Evolutionary conservation across 2,329 filamentous ascomycete genomes (phyloP), one percentile per base, ranked within the genome.

Genomic region (Sclerotinia subarctica): DNA sequence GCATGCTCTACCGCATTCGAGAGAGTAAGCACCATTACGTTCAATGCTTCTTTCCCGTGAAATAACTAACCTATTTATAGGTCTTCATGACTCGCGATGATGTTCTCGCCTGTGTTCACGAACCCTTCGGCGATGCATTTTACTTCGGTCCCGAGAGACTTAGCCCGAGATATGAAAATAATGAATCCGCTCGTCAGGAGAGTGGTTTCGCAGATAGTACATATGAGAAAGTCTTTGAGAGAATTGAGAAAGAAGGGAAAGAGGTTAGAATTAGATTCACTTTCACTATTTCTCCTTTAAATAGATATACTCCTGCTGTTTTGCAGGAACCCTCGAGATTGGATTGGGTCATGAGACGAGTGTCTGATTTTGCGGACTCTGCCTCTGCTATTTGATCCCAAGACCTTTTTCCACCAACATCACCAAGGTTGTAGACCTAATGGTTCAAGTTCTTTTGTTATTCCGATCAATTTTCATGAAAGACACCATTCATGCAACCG

Each of bases 1-100:
- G 93, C 94, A 72, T 97, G 94, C 83, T 97, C 94, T 68, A 98
- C 95, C 60, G 95, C 95, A 42, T 99, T 98, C 82, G 95, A 99
- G 83, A 86, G 94, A 80, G 94, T 96, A 84, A 49, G 70, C 67
- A 59, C 62, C 66, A 42, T 58, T 64, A 26, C 7, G 44, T 21
- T 32, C 5, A 2, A 26, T 6, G 8, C 15, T 35, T 17, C n/a
- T 32, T 10, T 3, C 24, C 38, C 19, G 32, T 21, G 4, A 47
- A 58, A 19, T 69, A 29, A 46, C 69, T 74, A 49, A 69, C 46
- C 21, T 26, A 53, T 11, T n/a, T 53, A 52, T 73, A 95, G 92
- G 94, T 98, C 72, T 98, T 99, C 80, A 97, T 98, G 94, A 97
- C 94, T 74, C 90, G 93, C 73, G 86, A 87, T 74, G 90, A 96